Evolutionary conservation across 306 rosid genomes (phyloP), one percentile per base, ranked within the genome.

Genomic region (Vicia villosa): DNA sequence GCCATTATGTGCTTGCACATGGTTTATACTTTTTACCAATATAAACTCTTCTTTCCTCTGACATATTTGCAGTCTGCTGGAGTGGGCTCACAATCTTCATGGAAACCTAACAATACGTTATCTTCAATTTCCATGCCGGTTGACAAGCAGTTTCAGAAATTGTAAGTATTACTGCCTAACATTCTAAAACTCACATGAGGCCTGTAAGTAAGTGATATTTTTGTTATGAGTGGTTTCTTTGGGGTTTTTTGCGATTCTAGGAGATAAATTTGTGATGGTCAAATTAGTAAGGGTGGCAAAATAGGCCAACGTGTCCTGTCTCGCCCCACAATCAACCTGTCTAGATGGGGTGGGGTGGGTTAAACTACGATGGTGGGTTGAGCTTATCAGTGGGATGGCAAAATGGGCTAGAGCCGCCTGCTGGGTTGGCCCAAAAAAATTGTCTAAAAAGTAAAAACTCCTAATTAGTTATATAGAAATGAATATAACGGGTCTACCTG

Each of bases 61-160:
- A 26, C 40, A 46, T 63, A 63, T 55, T 67, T 80, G 82, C 88
- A 91, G 97, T 83, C 81, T 78, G 65, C 83, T 21, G 77, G 87
- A 76, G 32, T 61, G 62, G 82, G 80, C 55, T 68, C 87, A 32
- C 95, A 79, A 78, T 79, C 97, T 60, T 83, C 93, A 14, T 79
- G 89, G 97, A 83, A 68, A 63, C 77, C 81, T 76, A 70, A 77
- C 57, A 79, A 75, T 81, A 77, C 26, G 47, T 68, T 75, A 56
- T 77, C 82, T 67, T 77, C 89, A 63, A 80, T 75, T 82, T 57
- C 90, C 63, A 8, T 49, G 42, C 88, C 74, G 54, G 71, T 83
- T 57, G 89, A 89, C 74, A 89, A 86, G 85, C 89, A 87, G 81
- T 76, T 89, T 58, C 95, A 86, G 55, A 91, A 83, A 47, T 80